Base-by-base conservation (phyloP, 2,329 filamentous ascomycete genomes). In the Calonectria henricotiae region DNA sequence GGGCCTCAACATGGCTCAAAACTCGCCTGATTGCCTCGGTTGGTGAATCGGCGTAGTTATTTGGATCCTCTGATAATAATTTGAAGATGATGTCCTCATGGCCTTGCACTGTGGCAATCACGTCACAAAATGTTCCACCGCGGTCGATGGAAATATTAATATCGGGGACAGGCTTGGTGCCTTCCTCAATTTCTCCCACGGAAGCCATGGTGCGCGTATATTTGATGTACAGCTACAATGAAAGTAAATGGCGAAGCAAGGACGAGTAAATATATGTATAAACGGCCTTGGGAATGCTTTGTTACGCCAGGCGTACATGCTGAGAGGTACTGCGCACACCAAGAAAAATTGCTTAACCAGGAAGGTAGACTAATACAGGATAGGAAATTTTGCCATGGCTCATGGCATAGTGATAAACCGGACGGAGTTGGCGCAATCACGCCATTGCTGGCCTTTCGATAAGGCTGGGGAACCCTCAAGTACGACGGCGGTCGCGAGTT, bases 41-140 rank as follows among this genome's bases (percentile, higher is more conserved):
- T 0, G 92, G 92, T 1, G 92, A 92, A 83, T 94, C 92, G 46
- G 89, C 84, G 79, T 94, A 94, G 79, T 93, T 93, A 35, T 85
- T 82, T 0, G 92, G 91, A 75, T 94, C 92, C 73, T 93, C 92
- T 0, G 92, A 94, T 13, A 95, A 86, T 1, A 95, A 85, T 79
- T 94, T 94, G 80, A 94, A 92, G 62, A 94, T 83, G 58, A 94
- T 86, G 71, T 93, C 90, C 79, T 93, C 89, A 78, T 89, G 86
- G 83, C 91, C 91, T 72, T 87, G 86, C 20, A 90, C 89, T 2
- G 86, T 88, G 65, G 90, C 91, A 5, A 91, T 89, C 69, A 92
- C 92, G 79, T 94, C 92, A 68, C 91, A 93, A 80, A 94, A 94
- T n/a, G 92, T 93, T 68, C 92, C 92, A 62, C 92, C 92, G 66